Percentiles rank a stretch among this genome's conserved stretches.
These are phyloP conservation scores for Oxyria digyna DNA, from an alignment of 148 eudicot genomes.

Conservation along the genomic window DNA sequence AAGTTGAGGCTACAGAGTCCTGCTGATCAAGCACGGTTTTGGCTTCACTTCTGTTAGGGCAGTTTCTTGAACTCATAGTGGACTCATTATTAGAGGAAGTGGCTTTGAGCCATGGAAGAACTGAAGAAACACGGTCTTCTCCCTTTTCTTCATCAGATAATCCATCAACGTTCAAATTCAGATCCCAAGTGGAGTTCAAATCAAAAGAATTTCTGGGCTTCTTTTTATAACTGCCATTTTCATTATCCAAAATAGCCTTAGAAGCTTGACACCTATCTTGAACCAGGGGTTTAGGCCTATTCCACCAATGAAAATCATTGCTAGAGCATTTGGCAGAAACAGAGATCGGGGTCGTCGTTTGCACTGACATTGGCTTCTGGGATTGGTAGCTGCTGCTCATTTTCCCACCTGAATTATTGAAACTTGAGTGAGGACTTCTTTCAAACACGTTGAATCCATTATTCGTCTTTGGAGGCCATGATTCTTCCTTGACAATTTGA, in stretches of 20 bases:
- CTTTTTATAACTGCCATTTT: constrained; percentile 23
- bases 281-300: constrained; percentile 14
- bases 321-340: background rate
- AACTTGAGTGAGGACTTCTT: constrained; percentile 18
- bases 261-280: constrained; percentile 34
- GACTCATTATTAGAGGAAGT: no score
- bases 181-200: constrained; percentile 29
- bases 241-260: constrained; percentile 28
- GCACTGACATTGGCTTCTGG: constrained; percentile 33
- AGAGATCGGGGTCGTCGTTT: no score
- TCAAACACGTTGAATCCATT: constrained; percentile 22
- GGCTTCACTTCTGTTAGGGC: constrained; percentile 18
- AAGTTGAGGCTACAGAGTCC: constrained; percentile 16
- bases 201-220: constrained; percentile 18
- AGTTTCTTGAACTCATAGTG: no score
- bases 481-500: constrained; percentile 23
- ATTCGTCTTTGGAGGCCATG: constrained; percentile 33
- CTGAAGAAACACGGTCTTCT: constrained; percentile 19
- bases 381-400: constrained; percentile 18
- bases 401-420: constrained; percentile 17
- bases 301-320: constrained; percentile 29
- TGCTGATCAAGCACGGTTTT: constrained; percentile 13
- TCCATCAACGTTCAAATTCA: no score
- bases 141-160: constrained; percentile 24
- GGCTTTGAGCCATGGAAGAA: constrained; percentile 60